Percentiles rank a stretch among this genome's conserved stretches.
Conservation (phyloP, 208 protist genomes). For the Trypanosoma cruzi region DNA sequence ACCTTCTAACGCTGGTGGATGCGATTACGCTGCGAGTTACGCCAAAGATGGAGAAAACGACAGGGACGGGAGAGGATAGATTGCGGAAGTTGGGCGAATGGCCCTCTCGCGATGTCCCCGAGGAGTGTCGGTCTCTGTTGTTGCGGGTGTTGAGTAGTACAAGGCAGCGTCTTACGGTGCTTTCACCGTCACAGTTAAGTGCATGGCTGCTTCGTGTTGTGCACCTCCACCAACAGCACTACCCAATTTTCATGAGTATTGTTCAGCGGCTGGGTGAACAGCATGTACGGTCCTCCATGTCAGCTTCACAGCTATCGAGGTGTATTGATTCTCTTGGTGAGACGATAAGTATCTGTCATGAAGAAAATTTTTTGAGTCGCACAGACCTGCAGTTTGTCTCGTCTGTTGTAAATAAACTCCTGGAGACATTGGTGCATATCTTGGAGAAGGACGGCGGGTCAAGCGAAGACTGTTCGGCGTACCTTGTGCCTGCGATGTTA, state of each 20-base stretch:
- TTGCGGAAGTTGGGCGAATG: background rate
- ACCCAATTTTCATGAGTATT: conserved; percentile 34
- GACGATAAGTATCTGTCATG: background rate
- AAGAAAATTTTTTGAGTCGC: conserved; percentile 2
- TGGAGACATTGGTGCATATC: conserved; percentile 6
- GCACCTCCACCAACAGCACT: conserved; percentile 29
- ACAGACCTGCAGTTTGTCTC: conserved; percentile 11
- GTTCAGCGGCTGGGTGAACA: conserved; percentile 26
- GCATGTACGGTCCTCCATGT: conserved; percentile 2
- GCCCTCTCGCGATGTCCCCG: conserved; percentile 19
- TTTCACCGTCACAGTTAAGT: conserved; percentile 49
- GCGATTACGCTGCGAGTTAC: conserved; percentile 38
- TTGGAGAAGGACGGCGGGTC: conserved; percentile 7
- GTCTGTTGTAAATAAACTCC: conserved; percentile 17
- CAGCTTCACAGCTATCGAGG: conserved; percentile 42
- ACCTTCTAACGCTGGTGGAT: conserved; percentile 57
- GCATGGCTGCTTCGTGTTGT: conserved; percentile 58
- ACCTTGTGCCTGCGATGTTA: conserved; percentile 13
- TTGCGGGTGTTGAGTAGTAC: conserved; percentile 24
- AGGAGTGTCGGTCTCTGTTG: conserved; percentile 30
- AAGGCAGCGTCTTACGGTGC: conserved; percentile 18
- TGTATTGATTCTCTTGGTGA: conserved; percentile 27
- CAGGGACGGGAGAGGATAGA: background rate
- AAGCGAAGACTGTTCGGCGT: conserved; percentile 11
- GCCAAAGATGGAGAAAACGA: background rate